A percentile compares a stretch with the other conserved stretches of the same genome.
These are phyloP conservation scores for Fusarium sp. DNA, from an alignment of 2,329 filamentous ascomycete genomes.

Conservation along the genomic window DNA sequence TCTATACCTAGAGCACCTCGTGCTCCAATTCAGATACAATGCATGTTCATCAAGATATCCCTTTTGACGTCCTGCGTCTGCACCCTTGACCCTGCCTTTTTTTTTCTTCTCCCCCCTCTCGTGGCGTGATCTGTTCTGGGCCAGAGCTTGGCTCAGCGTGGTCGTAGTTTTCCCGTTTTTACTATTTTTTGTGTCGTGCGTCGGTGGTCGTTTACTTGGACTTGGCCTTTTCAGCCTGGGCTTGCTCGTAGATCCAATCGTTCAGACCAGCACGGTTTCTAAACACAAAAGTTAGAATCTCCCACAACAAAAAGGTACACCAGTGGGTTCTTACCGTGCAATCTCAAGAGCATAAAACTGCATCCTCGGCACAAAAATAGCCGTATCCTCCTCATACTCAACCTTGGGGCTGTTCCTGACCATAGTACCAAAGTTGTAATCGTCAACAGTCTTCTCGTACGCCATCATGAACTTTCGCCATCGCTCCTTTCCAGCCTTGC, in stretches of 20 bases:
- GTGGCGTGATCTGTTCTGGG: not conserved
- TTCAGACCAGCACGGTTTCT: slow-evolving; percentile 91
- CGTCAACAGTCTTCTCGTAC: slow-evolving; percentile 95
- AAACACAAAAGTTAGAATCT: slow-evolving; percentile 52
- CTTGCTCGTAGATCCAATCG: slow-evolving; percentile 95
- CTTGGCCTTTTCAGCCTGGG: slow-evolving; percentile 67
- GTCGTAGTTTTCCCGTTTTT: slow-evolving; percentile 1
- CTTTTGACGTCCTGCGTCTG: not conserved
- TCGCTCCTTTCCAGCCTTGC: slow-evolving; percentile 90
- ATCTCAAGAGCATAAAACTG: slow-evolving; percentile 68
- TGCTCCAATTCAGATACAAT: not conserved
- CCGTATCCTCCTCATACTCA: slow-evolving; percentile 90
- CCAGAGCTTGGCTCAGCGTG: slow-evolving; percentile 17
- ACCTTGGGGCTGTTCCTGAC: slow-evolving; percentile 79
- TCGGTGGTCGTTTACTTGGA: slow-evolving; percentile 34
- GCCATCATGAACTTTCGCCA: slow-evolving; percentile 95
- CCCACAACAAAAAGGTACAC: rapidly evolving
- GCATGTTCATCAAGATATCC: slow-evolving; percentile 16
- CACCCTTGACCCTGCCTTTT: not conserved
- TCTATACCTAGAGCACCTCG: not conserved
- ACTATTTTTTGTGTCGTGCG: not conserved
- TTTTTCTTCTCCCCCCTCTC: not conserved
- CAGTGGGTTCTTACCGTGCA: slow-evolving; percentile 48
- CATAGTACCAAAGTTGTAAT: slow-evolving; percentile 99
- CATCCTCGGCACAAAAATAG: slow-evolving; percentile 80